Conservation (phyloP, 1,139 yeast species). For the Hyphopichia burtonii region DNA sequence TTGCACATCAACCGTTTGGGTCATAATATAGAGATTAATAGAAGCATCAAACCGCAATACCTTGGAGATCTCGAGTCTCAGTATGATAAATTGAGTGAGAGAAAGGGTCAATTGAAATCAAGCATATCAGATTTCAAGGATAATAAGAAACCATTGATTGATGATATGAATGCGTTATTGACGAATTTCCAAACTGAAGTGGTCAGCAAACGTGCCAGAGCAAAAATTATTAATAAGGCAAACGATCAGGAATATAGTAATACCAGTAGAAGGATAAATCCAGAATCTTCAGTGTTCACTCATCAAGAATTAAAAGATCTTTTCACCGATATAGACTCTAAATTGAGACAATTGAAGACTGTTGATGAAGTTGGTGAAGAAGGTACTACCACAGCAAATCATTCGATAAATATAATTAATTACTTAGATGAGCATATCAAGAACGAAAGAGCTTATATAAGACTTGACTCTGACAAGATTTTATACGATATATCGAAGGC, state of each 20-base stretch:
- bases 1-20: constrained; percentile 23
- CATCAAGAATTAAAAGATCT: constrained; percentile 18
- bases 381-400: constrained; percentile 2
- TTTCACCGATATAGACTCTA: constrained; percentile 18
- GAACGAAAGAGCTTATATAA: constrained; percentile 21
- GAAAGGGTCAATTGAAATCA: constrained; percentile 16
- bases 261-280: constrained; percentile 14
- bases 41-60: constrained; percentile 16
- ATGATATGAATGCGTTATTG: constrained; percentile 29
- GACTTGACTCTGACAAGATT: constrained; percentile 22
- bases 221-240: constrained; percentile 4
- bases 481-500: constrained; percentile 19
- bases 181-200: constrained; percentile 22
- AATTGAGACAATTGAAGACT: constrained; percentile 10
- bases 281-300: constrained; percentile 19
- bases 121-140: constrained; percentile 27
- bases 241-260: constrained; percentile 5
- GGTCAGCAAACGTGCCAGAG: constrained; percentile 13
- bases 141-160: constrained; percentile 37
- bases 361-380: constrained; percentile 11
- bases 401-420: constrained; percentile 10
- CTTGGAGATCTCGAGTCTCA: constrained; percentile 20
- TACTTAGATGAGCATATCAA: constrained; percentile 26
- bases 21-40: constrained; percentile 18
- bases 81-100: constrained; percentile 17